Evolutionary conservation across 2,329 filamentous ascomycete genomes (phyloP).

Genomic region (Fusarium sp.): DNA sequence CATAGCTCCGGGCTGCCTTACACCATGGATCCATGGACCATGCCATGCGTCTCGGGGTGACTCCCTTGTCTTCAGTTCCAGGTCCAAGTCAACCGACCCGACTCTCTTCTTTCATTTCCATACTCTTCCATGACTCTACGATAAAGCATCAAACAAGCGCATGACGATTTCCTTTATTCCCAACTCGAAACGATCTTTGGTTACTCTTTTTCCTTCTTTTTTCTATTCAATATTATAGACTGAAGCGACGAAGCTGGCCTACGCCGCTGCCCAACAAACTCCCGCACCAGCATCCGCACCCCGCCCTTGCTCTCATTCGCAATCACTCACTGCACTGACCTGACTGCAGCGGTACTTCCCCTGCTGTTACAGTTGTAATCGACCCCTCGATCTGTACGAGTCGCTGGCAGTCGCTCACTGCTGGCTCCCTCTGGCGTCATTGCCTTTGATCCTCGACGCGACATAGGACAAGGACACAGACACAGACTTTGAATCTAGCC

Average conservation of each 20-base stretch:
- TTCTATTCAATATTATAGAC: conserved; percentile 32
- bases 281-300: conserved; percentile 17
- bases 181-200: conserved; percentile 35
- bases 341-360: conserved; percentile 20
- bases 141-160: conserved; percentile 44
- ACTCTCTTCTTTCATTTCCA: conserved; percentile 39
- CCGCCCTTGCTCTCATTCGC: conserved; percentile 28
- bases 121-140: conserved; percentile 43
- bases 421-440: conserved; percentile 24
- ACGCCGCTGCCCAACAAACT: conserved; percentile 41
- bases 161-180: conserved; percentile 33
- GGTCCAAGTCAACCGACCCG: conserved; percentile 13
- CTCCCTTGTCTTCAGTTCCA: conserved; percentile 21
- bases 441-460: conserved; percentile 26
- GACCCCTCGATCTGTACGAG: conserved; percentile 25
- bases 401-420: not conserved
- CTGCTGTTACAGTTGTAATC: conserved; percentile 18
- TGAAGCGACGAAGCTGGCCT: conserved; percentile 45
- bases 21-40: conserved; percentile 23
- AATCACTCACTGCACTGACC: conserved; percentile 15
- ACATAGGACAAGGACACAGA: conserved; percentile 12
- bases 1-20: conserved; percentile 25
- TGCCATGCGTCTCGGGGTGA: conserved; percentile 23
- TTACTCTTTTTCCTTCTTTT: conserved; percentile 12
- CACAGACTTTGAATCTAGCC: conserved; percentile 32